Conservation (phyloP, 2,329 filamentous ascomycete species). For the Fusarium sp. region DNA sequence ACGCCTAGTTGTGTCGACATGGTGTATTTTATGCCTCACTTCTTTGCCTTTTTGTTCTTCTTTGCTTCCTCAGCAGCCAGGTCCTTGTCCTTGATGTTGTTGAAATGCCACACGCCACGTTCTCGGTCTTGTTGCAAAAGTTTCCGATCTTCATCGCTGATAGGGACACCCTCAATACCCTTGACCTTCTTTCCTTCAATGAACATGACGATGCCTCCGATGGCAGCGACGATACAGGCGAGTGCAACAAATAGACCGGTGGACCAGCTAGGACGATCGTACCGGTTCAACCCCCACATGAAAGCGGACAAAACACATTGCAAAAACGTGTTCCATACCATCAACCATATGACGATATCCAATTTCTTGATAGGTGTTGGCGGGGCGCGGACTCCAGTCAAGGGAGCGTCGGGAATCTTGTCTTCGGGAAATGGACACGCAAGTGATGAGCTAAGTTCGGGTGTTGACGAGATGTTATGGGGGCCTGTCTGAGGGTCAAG, state of each 20-base stretch:
- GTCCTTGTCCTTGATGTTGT: slow-evolving; percentile 57
- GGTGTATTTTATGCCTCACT: slow-evolving; percentile 6
- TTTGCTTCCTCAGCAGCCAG: slow-evolving; percentile 28
- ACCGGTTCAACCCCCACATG: slow-evolving; percentile 86
- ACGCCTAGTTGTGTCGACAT: not conserved
- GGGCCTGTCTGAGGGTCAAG: slow-evolving; percentile 68
- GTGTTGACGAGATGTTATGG: slow-evolving; percentile 61
- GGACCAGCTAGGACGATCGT: slow-evolving; percentile 81
- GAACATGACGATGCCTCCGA: slow-evolving; percentile 78
- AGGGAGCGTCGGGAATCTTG: slow-evolving; percentile 74
- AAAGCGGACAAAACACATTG: slow-evolving; percentile 80
- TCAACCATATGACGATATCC: slow-evolving; percentile 83
- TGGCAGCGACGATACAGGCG: slow-evolving; percentile 76
- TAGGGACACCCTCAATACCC: slow-evolving; percentile 76
- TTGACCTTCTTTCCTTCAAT: slow-evolving; percentile 80
- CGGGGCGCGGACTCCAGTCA: slow-evolving; percentile 78
- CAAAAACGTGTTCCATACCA: slow-evolving; percentile 82
- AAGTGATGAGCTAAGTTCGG: slow-evolving; percentile 48
- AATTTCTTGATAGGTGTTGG: slow-evolving; percentile 80
- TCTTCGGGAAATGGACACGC: slow-evolving; percentile 72
- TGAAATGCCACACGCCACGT: slow-evolving; percentile 68
- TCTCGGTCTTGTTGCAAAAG: slow-evolving; percentile 66
- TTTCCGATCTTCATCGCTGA: slow-evolving; percentile 68
- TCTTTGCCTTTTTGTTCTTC: slow-evolving; percentile 44
- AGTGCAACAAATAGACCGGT: slow-evolving; percentile 84